Evolutionary conservation across 352 stramenopile species (phyloP).

Genomic region (Phytophthora sansomeana): DNA sequence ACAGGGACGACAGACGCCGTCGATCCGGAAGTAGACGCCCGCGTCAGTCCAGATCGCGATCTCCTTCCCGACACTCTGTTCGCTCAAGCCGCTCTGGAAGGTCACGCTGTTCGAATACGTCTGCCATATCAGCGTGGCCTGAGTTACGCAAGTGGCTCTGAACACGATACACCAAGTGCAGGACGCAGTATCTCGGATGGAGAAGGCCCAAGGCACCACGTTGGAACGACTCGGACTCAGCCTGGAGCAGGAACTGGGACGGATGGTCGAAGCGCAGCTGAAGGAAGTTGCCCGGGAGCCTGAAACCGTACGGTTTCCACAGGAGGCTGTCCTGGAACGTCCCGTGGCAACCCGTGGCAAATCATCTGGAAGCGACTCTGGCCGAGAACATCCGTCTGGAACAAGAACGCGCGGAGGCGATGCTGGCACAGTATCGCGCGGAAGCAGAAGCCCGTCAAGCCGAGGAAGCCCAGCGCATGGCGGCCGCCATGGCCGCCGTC

Average conservation of each 20-base stretch:
- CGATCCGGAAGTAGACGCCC: too few relatives aligned
- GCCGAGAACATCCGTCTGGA: not conserved
- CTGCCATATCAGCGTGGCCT: too few relatives aligned
- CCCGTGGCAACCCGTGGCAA: too few relatives aligned
- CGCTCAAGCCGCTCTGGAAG: too few relatives aligned
- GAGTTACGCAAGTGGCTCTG: not conserved
- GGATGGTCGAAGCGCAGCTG: not conserved
- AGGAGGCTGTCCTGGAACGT: too few relatives aligned
- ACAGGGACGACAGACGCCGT: too few relatives aligned
- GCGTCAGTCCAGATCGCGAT: too few relatives aligned
- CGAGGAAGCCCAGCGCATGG: not conserved
- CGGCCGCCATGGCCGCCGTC: too few relatives aligned
- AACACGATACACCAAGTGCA: slow-evolving; percentile 3
- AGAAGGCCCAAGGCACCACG: not conserved
- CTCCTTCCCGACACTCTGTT: too few relatives aligned
- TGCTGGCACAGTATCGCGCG: too few relatives aligned
- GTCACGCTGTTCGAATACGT: too few relatives aligned
- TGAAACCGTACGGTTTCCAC: not conserved
- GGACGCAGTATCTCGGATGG: not conserved
- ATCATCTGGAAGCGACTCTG: not conserved
- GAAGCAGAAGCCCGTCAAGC: not conserved
- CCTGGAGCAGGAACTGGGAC: not conserved
- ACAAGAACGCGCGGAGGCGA: too few relatives aligned
- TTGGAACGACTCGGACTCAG: not conserved
- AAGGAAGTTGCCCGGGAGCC: not conserved